Base-by-base conservation (phyloP, 1,284 basidiomycete species). In the Golubevia pallescens region DNA sequence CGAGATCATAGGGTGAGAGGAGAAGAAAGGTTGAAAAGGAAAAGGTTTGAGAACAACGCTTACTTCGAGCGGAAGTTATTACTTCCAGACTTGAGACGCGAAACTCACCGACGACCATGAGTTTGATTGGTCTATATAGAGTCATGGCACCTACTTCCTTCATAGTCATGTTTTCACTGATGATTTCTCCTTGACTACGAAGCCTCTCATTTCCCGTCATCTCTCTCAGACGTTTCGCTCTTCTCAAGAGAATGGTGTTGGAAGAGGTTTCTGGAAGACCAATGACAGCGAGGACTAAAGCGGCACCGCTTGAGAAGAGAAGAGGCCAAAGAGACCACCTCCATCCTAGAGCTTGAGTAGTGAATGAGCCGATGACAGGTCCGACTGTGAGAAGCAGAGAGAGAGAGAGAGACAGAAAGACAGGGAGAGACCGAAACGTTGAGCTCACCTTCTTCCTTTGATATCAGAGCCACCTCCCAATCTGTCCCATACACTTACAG, bases 261-360 rank as follows among this genome's bases (percentile, higher is more conserved):
- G 61, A 53, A 2, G 65, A 71, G 19, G 78, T 79, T 57, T 80
- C 78, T 23, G 77, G 78, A 28, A 66, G 54, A 20, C 28, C 51
- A 20, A 80, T 60, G 2, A 68, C 57, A 24, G 59, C 14, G 55
- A 79, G 28, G 61, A 77, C 24, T 14, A 81, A 67, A 0, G 69
- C 57, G 16, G 67, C 68, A 0, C 77, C 78, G 1, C 68, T 69
- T 1, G 75, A 62, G 67, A 71, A 70, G 21, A 77, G 60, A 13
- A 77, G 58, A 5, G 73, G 72, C 77, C 78, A 81, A 20, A 79
- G 71, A 21, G 75, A 73, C 77, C 78, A 81, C 7, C 75, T 63
- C 69, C 73, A 79, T 2, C 70, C 70, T 21, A 69, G 56, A 1
- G 20, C 59, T 19, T 66, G 56, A 16, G 54, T 63, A 0, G 68